phyloP scores from a whole-genome alignment of 140 eudicot species.

The Erigeron philadelphicus region DNA sequence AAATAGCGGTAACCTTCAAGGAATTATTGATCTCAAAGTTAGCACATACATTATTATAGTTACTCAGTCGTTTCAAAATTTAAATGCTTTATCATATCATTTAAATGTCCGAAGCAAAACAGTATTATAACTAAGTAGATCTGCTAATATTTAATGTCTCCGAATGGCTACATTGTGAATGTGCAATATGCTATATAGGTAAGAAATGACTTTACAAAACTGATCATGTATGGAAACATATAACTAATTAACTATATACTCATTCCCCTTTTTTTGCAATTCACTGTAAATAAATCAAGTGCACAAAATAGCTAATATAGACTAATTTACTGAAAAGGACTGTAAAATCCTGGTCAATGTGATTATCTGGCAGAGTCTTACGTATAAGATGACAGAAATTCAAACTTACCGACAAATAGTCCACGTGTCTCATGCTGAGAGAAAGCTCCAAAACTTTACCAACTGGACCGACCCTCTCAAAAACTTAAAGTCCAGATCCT shows the following conservation, averaged over 20 bases:
- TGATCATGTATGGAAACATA: conserved; percentile 10
- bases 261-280: conserved; percentile 7
- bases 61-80: neutral
- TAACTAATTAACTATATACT: neutral
- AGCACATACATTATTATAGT: neutral
- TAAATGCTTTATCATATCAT: neutral
- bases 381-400: conserved; percentile 27
- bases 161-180: neutral
- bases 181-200: neutral
- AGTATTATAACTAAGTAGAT: conserved; percentile 4
- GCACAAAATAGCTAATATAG: neutral
- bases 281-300: conserved; percentile 8
- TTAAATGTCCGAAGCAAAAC: conserved; percentile 1
- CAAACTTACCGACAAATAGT: conserved; percentile 22
- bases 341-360: conserved; percentile 16
- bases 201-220: neutral
- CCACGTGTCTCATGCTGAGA: conserved; percentile 30
- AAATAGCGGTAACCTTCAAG: neutral
- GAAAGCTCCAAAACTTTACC: conserved; percentile 23
- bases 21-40: conserved; percentile 8
- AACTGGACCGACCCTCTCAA: conserved; percentile 27
- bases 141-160: neutral
- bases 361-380: conserved; percentile 31
- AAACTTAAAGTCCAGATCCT: conserved; percentile 20
- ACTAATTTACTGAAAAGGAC: conserved; percentile 1